Conservation (phyloP, 2,329 filamentous ascomycete species). For the Sclerotinia minor region DNA sequence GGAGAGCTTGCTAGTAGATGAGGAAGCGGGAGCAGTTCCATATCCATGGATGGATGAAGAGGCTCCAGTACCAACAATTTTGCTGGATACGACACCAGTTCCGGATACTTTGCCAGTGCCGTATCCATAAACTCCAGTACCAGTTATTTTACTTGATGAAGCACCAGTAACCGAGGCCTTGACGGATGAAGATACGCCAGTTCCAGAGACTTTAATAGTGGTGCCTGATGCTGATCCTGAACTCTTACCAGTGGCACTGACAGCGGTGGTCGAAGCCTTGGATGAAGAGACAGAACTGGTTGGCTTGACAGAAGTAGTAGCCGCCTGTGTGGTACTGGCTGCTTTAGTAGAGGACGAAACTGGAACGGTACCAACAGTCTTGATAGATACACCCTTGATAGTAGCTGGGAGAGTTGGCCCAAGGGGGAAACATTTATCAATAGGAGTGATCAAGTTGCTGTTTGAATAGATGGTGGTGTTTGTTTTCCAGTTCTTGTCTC, state of each 20-base stretch:
- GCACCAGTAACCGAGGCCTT: neutral
- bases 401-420: constrained; percentile 9
- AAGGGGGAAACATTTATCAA: constrained; percentile 23
- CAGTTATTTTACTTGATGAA: neutral
- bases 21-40: neutral
- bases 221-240: neutral
- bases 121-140: neutral
- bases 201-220: neutral
- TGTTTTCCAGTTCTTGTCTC: constrained; percentile 18
- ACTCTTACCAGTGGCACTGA: neutral
- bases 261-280: neutral
- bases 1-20: neutral
- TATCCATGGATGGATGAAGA: constrained; percentile 12
- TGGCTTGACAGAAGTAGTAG: neutral
- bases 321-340: neutral
- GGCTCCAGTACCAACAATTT: neutral
- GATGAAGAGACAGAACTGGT: neutral
- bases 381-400: constrained; percentile 6
- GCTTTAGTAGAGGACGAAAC: constrained; percentile 7
- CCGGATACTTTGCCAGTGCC: neutral
- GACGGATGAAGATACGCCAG: neutral
- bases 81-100: neutral
- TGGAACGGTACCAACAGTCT: constrained; percentile 23
- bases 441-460: constrained; percentile 16
- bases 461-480: constrained; percentile 12